Conservation (phyloP, 768 basidiomycete genomes). For the Amanita polypyramis region DNA sequence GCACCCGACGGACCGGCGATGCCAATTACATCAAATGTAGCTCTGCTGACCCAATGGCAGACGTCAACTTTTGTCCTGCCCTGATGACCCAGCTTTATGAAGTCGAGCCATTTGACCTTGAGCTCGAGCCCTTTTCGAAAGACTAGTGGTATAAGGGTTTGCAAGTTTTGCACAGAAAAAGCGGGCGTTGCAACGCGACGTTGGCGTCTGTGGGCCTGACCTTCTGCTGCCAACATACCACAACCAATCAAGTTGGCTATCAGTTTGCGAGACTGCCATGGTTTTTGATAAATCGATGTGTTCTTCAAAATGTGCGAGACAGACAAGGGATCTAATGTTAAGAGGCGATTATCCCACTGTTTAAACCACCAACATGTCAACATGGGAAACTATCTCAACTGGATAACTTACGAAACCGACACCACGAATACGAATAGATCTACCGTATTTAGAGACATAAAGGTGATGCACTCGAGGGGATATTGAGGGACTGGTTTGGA, state of each 20-base stretch:
- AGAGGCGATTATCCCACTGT: constrained; percentile 71
- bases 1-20: constrained; percentile 48
- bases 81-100: constrained; percentile 23
- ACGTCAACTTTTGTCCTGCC: constrained; percentile 45
- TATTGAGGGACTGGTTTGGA: constrained; percentile 32
- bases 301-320: constrained; percentile 68
- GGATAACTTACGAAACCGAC: constrained; percentile 47
- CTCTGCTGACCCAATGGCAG: constrained; percentile 70
- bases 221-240: constrained; percentile 76
- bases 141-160: constrained; percentile 59
- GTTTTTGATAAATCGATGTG: constrained; percentile 69
- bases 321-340: constrained; percentile 73
- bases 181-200: constrained; percentile 68
- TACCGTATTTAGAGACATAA: constrained; percentile 51
- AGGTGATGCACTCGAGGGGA: constrained; percentile 45
- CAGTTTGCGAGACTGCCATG: constrained; percentile 64
- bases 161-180: constrained; percentile 72
- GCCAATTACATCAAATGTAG: constrained; percentile 88
- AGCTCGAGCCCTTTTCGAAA: constrained; percentile 59
- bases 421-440: constrained; percentile 60
- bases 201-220: constrained; percentile 70
- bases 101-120: constrained; percentile 46
- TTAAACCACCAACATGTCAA: neutral
- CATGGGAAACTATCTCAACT: neutral
- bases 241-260: constrained; percentile 75